Conservation (phyloP, 768 basidiomycete species). For the Suillus tomentosus region DNA sequence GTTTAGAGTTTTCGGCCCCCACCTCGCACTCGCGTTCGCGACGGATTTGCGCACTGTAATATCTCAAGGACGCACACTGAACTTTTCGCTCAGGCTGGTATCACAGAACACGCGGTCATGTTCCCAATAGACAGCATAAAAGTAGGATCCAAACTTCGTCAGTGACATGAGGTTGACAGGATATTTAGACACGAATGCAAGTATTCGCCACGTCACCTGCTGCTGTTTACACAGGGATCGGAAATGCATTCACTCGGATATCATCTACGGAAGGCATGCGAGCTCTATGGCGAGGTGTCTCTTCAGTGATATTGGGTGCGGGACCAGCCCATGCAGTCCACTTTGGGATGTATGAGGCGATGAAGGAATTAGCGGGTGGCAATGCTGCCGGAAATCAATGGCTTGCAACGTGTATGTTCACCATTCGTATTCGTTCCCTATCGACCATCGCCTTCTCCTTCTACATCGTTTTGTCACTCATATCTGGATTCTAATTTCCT, state of each 20-base stretch:
- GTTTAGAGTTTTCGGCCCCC: conserved; percentile 31
- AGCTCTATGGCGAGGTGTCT: conserved; percentile 93
- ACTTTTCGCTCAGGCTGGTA: conserved; percentile 77
- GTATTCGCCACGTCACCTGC: conserved; percentile 86
- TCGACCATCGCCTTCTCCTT: conserved; percentile 7
- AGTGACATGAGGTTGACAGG: conserved; percentile 4
- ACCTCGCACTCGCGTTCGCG: background rate
- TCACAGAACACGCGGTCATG: conserved; percentile 99
- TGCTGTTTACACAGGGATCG: conserved; percentile 86
- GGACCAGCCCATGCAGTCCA: conserved; percentile 98
- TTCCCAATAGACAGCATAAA: conserved; percentile 99
- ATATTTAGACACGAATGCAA: conserved; percentile 93
- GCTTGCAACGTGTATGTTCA: conserved; percentile 79
- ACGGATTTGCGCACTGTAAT: background rate
- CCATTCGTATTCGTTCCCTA: conserved; percentile 8
- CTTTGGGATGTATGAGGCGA: conserved; percentile 93
- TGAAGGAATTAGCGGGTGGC: conserved; percentile 91
- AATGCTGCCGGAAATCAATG: conserved; percentile 78
- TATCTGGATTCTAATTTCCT: background rate
- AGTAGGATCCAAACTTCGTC: conserved; percentile 43
- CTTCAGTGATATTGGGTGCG: conserved; percentile 93
- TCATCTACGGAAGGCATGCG: conserved; percentile 92
- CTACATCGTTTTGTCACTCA: conserved; percentile 7
- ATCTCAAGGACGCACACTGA: conserved; percentile 18
- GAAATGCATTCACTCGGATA: conserved; percentile 89